Percentiles rank a stretch among this genome's conserved stretches.
These are phyloP conservation scores for Ustilago lituana DNA, from an alignment of 1,284 basidiomycete genomes.

Conservation along the genomic window DNA sequence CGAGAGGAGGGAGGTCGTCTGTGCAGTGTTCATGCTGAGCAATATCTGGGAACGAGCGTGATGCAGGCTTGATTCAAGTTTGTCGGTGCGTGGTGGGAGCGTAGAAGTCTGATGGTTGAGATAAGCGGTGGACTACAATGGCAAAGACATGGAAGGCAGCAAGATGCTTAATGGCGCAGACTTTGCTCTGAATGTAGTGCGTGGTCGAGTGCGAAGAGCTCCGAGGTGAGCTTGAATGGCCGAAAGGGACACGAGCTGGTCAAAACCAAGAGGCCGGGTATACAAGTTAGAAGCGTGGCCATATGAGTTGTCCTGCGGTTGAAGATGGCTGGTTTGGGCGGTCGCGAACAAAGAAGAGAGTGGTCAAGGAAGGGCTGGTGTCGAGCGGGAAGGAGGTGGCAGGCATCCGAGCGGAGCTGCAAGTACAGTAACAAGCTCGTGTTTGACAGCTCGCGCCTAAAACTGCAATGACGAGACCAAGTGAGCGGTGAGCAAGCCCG, in stretches of 20 bases:
- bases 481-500: neutral
- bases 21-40: conserved; percentile 21
- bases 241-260: too few species aligned
- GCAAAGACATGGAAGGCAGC: conserved; percentile 5
- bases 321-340: neutral
- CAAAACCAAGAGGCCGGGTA: conserved; percentile 4
- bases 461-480: neutral
- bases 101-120: neutral
- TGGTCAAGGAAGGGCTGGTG: neutral
- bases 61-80: too few species aligned
- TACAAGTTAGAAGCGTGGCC: neutral
- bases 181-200: too few species aligned
- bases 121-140: neutral
- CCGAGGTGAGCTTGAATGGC: too few species aligned
- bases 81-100: too few species aligned
- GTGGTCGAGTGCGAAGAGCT: too few species aligned
- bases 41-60: neutral
- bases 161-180: neutral
- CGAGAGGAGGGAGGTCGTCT: conserved; percentile 20
- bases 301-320: neutral
- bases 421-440: neutral
- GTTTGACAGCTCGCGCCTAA: conserved; percentile 7
- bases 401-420: neutral
- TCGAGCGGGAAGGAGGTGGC: neutral
- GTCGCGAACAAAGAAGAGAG: conserved; percentile 4